Percentiles rank a stretch among this genome's conserved stretches.
Conservation (phyloP, 2,329 filamentous ascomycete species). For the Arthrobotrys sphaeroides region DNA sequence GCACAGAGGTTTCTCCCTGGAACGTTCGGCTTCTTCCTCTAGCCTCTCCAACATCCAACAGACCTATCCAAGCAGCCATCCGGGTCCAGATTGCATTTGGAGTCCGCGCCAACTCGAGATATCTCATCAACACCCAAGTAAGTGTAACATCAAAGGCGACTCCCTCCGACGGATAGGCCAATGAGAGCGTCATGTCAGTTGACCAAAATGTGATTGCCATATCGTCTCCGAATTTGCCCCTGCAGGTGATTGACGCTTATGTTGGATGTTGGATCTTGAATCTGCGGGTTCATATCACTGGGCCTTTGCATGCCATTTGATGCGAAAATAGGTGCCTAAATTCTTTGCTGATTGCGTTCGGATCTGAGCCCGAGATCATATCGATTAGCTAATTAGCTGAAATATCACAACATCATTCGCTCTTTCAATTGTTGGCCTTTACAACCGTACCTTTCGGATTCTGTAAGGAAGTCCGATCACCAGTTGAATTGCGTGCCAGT, state of each 20-base stretch:
- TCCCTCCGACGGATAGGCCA: neutral
- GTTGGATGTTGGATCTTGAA: neutral
- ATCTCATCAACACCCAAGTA: neutral
- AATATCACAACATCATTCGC: neutral
- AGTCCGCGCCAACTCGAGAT: neutral
- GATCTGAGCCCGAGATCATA: neutral
- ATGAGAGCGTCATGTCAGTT: neutral
- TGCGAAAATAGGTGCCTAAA: conserved; percentile 3
- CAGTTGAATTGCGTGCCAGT: too few relatives aligned
- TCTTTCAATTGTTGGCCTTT: too few relatives aligned
- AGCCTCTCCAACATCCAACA: neutral
- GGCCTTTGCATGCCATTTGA: too few relatives aligned
- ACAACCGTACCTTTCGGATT: too few relatives aligned
- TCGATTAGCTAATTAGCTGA: conserved; percentile 12
- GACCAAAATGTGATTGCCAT: neutral
- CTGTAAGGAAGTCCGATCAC: too few relatives aligned
- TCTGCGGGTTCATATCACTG: too few relatives aligned
- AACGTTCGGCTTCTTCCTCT: neutral
- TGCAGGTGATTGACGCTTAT: neutral
- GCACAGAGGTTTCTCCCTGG: neutral
- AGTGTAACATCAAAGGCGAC: neutral
- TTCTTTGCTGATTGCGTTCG: neutral
- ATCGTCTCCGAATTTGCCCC: neutral
- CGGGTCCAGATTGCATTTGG: neutral
- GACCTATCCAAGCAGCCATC: neutral